Evolutionary conservation across 257 asterid species (phyloP).

Genomic region (Lithospermum erythrorhizon): DNA sequence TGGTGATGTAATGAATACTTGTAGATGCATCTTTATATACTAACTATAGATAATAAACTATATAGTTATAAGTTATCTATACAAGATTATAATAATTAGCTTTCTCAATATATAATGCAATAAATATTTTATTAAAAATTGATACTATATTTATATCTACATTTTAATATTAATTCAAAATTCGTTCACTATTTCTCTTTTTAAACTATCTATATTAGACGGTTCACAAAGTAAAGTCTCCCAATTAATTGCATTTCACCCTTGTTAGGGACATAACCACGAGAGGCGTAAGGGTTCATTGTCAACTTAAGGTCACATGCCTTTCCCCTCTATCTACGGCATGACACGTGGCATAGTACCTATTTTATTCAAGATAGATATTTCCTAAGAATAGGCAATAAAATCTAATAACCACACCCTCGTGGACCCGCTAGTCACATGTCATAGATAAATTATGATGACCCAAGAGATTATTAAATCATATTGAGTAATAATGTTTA

Average conservation of each 20-base stretch:
- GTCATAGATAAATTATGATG: slow-evolving; percentile 12
- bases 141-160: too few relatives aligned
- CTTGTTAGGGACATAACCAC: slow-evolving; percentile 51
- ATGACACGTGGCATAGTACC: slow-evolving; percentile 33
- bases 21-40: too few relatives aligned
- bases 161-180: too few relatives aligned
- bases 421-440: slow-evolving; percentile 40
- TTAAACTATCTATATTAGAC: too few relatives aligned
- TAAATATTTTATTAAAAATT: too few relatives aligned
- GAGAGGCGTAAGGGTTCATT: slow-evolving; percentile 16
- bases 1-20: too few relatives aligned
- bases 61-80: too few relatives aligned
- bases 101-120: too few relatives aligned
- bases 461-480: slow-evolving; percentile 2
- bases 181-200: too few relatives aligned
- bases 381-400: slow-evolving; percentile 28
- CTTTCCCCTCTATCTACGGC: slow-evolving; percentile 24
- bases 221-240: background rate
- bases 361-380: slow-evolving; percentile 16
- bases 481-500: too few relatives aligned
- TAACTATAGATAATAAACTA: too few relatives aligned
- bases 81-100: too few relatives aligned
- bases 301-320: slow-evolving; percentile 41
- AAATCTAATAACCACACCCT: slow-evolving; percentile 18
- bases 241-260: background rate